Evolutionary conservation across 1,139 yeast species (phyloP).

Genomic region (Hyphopichia fennica): DNA sequence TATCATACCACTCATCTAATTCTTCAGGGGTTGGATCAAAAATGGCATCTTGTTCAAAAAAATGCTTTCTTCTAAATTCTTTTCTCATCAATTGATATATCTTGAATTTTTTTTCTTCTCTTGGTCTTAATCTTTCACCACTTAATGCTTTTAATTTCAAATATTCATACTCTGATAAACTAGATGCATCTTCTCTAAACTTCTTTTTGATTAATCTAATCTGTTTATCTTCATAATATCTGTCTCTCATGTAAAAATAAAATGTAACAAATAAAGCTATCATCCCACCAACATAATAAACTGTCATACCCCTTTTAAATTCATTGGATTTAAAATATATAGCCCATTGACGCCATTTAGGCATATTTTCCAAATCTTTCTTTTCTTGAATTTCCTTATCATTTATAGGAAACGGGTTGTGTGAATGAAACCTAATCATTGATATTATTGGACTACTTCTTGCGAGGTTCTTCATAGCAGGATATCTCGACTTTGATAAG

Average conservation of each 20-base stretch:
- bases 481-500: neutral
- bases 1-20: conserved; percentile 47
- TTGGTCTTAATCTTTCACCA: conserved; percentile 51
- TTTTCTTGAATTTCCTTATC: conserved; percentile 26
- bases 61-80: conserved; percentile 48
- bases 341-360: conserved; percentile 44
- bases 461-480: neutral
- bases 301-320: conserved; percentile 41
- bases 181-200: conserved; percentile 36
- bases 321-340: conserved; percentile 35
- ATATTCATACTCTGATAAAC: conserved; percentile 60
- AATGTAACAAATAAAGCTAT: conserved; percentile 58
- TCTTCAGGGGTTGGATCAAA: conserved; percentile 56
- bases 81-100: conserved; percentile 55
- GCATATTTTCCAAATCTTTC: conserved; percentile 23
- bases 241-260: conserved; percentile 64
- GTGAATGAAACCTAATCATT: conserved; percentile 13
- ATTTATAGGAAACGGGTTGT: conserved; percentile 34
- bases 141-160: conserved; percentile 57
- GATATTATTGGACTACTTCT: neutral
- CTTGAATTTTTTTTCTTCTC: conserved; percentile 54
- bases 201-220: conserved; percentile 46
- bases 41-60: conserved; percentile 42
- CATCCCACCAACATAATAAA: conserved; percentile 59
- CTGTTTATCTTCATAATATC: conserved; percentile 66